Conservation (phyloP, 768 basidiomycete species). For the Crassisporium funariophilum region DNA sequence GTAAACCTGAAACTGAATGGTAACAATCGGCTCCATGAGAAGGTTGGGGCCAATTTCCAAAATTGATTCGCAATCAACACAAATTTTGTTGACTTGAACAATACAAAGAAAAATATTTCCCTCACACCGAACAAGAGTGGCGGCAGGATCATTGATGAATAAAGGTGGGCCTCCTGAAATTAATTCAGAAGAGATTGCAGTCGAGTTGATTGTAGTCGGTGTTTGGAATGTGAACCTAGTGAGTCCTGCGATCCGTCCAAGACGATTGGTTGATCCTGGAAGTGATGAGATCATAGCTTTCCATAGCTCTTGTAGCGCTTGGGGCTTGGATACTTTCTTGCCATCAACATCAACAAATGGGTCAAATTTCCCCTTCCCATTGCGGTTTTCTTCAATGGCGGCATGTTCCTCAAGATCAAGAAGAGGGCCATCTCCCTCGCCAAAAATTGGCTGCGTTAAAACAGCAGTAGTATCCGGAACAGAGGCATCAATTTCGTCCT, state of each 20-base stretch:
- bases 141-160: not conserved
- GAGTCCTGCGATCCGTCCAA: not conserved
- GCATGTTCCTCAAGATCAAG: conserved; percentile 4
- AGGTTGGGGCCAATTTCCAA: not conserved
- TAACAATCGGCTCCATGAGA: not conserved
- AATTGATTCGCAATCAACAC: not conserved
- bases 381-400: not conserved
- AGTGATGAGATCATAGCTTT: not conserved
- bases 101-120: not conserved
- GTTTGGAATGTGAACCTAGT: not conserved
- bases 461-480: not conserved
- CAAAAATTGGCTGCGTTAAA: not conserved
- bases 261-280: not conserved
- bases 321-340: not conserved
- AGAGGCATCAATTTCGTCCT: conserved; percentile 1
- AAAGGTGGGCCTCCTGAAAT: not conserved
- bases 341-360: not conserved
- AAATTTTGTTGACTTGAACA: not conserved
- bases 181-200: not conserved
- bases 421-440: not conserved
- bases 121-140: not conserved
- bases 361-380: not conserved
- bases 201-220: not conserved
- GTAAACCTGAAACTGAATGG: not conserved
- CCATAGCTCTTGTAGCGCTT: not conserved